Evolutionary conservation across 106 monocot species (phyloP).

Genomic region (Acorus calamus): DNA sequence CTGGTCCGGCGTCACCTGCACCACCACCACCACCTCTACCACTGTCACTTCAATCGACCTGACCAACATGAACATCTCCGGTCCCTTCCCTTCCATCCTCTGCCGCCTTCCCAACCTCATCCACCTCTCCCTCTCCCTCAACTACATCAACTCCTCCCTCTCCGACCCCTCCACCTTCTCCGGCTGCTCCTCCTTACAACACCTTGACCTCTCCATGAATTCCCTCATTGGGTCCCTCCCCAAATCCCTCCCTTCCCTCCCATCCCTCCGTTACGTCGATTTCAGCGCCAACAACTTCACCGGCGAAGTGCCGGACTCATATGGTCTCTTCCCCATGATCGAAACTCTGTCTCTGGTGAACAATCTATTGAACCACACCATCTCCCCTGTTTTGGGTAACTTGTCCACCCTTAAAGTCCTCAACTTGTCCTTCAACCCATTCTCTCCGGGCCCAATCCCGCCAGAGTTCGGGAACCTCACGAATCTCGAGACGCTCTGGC

Average conservation of each 20-base stretch:
- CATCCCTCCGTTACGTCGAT: slow-evolving; percentile 32
- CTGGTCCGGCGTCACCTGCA: slow-evolving; percentile 36
- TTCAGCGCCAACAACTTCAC: slow-evolving; percentile 27
- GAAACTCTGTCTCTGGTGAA: slow-evolving; percentile 23
- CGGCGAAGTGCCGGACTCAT: slow-evolving; percentile 20
- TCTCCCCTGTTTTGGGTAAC: slow-evolving; percentile 29
- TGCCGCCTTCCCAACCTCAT: slow-evolving; percentile 40
- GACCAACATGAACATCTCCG: slow-evolving; percentile 16
- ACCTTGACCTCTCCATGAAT: slow-evolving; percentile 59
- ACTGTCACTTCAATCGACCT: slow-evolving; percentile 20
- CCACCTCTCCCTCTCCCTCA: slow-evolving; percentile 37
- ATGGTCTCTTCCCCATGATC: slow-evolving; percentile 21
- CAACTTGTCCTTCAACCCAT: slow-evolving; percentile 48
- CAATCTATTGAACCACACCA: slow-evolving; percentile 30
- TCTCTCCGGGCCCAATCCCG: slow-evolving; percentile 27
- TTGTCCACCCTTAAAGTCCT: slow-evolving; percentile 25
- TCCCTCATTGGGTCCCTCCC: slow-evolving; percentile 36
- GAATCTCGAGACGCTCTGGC: slow-evolving; percentile 24
- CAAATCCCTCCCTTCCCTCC: slow-evolving; percentile 17
- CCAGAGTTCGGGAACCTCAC: slow-evolving; percentile 17
- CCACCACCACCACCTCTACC: neutral
- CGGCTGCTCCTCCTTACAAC: slow-evolving; percentile 22
- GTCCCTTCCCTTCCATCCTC: slow-evolving; percentile 24
- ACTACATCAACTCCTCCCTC: slow-evolving; percentile 43
- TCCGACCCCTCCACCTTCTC: slow-evolving; percentile 24